These are phyloP conservation scores for Sporothrix phasma DNA, from an alignment of 2,329 filamentous ascomycete genomes.

Conservation along the genomic window DNA sequence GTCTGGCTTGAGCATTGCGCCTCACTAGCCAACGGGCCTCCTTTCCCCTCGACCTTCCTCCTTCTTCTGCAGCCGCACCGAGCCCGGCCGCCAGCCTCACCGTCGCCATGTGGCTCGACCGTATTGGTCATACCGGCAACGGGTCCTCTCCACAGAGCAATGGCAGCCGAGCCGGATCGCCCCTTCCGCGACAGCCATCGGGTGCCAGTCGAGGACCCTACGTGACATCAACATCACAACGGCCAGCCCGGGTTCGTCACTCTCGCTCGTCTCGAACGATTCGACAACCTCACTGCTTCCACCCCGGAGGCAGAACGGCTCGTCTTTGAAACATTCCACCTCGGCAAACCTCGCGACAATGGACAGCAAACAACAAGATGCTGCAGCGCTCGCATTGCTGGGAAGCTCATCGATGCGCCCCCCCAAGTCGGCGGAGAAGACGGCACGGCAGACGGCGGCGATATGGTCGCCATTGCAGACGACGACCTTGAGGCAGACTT, in stretches of 20 bases:
- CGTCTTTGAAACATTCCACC: slow-evolving; percentile 51
- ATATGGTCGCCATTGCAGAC: slow-evolving; percentile 28
- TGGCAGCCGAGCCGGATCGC: slow-evolving; percentile 61
- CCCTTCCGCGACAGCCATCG: slow-evolving; percentile 56
- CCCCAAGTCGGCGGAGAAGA: slow-evolving; percentile 16
- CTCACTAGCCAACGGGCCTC: not conserved
- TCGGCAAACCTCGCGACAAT: slow-evolving; percentile 31
- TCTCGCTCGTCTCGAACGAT: slow-evolving; percentile 67
- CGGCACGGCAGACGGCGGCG: slow-evolving; percentile 1
- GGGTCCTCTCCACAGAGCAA: slow-evolving; percentile 47
- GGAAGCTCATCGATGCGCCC: slow-evolving; percentile 31
- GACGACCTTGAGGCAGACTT: slow-evolving; percentile 55
- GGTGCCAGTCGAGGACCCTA: slow-evolving; percentile 56
- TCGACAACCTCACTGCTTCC: slow-evolving; percentile 66
- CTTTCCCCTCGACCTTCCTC: not conserved
- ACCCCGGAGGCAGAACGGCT: slow-evolving; percentile 58
- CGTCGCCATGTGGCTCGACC: slow-evolving; percentile 75
- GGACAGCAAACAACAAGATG: slow-evolving; percentile 36
- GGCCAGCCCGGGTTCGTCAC: slow-evolving; percentile 67
- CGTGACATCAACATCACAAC: slow-evolving; percentile 55
- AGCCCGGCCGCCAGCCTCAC: slow-evolving; percentile 19
- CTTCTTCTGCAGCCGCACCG: not conserved
- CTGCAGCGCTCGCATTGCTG: slow-evolving; percentile 63
- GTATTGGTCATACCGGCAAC: slow-evolving; percentile 55
- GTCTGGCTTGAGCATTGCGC: not conserved